Evolutionary conservation across 2,329 filamentous ascomycete species (phyloP), one percentile per base, ranked within the genome.

Genomic region (Pezicula neosporulosa): DNA sequence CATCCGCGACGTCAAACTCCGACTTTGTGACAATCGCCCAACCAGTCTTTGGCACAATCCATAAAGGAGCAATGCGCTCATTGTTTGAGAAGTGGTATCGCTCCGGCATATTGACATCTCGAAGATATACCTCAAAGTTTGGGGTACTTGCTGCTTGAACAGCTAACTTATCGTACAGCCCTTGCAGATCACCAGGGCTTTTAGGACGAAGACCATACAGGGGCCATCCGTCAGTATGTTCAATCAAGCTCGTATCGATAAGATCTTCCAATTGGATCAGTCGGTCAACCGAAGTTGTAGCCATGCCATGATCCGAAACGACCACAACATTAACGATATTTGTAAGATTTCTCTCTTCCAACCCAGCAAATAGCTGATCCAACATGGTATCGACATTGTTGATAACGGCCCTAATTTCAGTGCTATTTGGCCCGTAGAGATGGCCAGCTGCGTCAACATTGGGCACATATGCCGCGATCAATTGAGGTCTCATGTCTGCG

Each of bases 241-340:
- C 86, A 42, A 97, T 85, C 60, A 90, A 80, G 45, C 72, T 74
- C 6, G 87, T 77, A 66, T 97, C 90, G 44, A 97, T 77, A 4
- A 97, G 72, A 63, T 97, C 90, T 57, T 99, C 94, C 2, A 97
- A 76, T 69, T 97, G 94, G 24, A 97, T 80, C 43, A 97, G 75
- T 10, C 94, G 82, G 16, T 84, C 77, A 0, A 81, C 82, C 53
- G 92, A 89, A 0, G 94, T 97, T 0, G 91, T 96, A 1, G 94
- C 94, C 94, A 99, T 99, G 47, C 94, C 94, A 66, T 99, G 94
- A 66, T 99, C 94, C 0, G 91, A 97, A 2, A 99, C 93, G n/a
- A 99, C 80, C 33, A 99, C 85, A 7, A 99, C 80, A 59, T 99
- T 99, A 65, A 97, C 90, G 54, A 99, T 88, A 18, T 86, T 67